Evolutionary conservation across 1,284 basidiomycete genomes (phyloP), one percentile per base, ranked within the genome.

Genomic region (Bondarzewia mesenterica): DNA sequence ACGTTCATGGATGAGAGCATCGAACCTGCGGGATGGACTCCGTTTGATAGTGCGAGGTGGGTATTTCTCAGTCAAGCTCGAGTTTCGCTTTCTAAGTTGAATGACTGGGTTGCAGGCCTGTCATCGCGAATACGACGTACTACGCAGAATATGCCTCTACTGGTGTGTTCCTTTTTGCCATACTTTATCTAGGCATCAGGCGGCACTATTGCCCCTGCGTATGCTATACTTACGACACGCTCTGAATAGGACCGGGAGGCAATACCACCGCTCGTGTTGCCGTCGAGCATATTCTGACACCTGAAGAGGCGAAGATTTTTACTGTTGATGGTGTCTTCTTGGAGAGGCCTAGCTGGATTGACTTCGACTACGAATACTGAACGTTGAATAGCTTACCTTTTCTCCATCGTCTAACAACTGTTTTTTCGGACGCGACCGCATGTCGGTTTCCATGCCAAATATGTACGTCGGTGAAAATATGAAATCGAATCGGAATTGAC

Each of bases 1-100:
- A 80, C 71, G 1, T 75, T 70, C 54, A 84, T 84, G 81, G 81
- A 83, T 47, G 66, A 75, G 2, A 78, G 71, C 51, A 70, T 84
- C 39, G 47, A 64, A 7, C 71, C 78, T 0, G 64, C 57, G 10
- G 79, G 81, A 1, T 84, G 73, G 63, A 73, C 60, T 2, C 64
- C 77, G 0, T 83, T 78, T 53, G 63, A 65, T 50, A 66, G 66
- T 49, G 67, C 64, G 10, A 68, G 74, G 72, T 72, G 42, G 8
- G 57, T n/a, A n/a, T n/a, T n/a, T n/a, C n/a, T n/a, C n/a, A n/a
- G n/a, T n/a, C n/a, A n/a, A n/a, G n/a, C n/a, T n/a, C n/a, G n/a
- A n/a, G n/a, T n/a, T n/a, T n/a, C n/a, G n/a, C 45, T n/a, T 6
- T 37, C 35, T 36, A 29, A 7, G 47, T 14, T 36, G 16, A 14